phyloP scores from a whole-genome alignment of 192 early-diverging fungal species.

The Podila clonocystis region DNA sequence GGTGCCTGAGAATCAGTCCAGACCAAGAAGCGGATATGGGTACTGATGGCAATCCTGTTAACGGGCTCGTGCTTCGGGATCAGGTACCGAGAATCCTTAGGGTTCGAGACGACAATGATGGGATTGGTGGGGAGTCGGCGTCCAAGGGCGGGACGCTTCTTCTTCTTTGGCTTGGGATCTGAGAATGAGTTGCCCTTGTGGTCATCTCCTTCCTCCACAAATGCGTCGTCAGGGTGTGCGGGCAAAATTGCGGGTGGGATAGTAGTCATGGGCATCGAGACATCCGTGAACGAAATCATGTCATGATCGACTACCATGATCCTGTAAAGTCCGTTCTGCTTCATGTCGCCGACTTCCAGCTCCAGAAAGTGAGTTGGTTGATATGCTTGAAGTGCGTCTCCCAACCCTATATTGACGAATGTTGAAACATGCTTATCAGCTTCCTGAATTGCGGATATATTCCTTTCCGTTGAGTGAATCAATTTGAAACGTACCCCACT shows the following conservation, averaged over 20 bases:
- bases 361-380: conserved; percentile 75
- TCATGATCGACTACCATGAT: conserved; percentile 90
- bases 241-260: conserved; percentile 63
- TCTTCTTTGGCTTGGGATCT: background rate
- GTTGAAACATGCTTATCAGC: background rate
- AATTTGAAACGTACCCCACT: conserved; percentile 46
- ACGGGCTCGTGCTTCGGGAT: conserved; percentile 79
- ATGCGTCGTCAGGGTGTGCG: background rate
- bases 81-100: conserved; percentile 84
- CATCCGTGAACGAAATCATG: conserved; percentile 83
- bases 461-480: background rate
- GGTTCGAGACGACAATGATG: conserved; percentile 86
- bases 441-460: background rate
- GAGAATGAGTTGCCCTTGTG: background rate
- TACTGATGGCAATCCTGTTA: conserved; percentile 65
- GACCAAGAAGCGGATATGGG: conserved; percentile 80
- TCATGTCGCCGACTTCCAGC: conserved; percentile 91
- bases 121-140: conserved; percentile 66
- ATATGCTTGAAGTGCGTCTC: conserved; percentile 73
- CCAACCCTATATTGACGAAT: conserved; percentile 43
- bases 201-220: background rate
- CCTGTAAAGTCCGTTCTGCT: conserved; percentile 87
- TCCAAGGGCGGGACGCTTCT: conserved; percentile 38
- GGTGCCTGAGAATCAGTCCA: conserved; percentile 64
- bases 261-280: conserved; percentile 65